Evolutionary conservation across 164 flowering plant species (phyloP), one percentile per base, ranked within the genome.

Genomic region (Aristolochia fimbriata): DNA sequence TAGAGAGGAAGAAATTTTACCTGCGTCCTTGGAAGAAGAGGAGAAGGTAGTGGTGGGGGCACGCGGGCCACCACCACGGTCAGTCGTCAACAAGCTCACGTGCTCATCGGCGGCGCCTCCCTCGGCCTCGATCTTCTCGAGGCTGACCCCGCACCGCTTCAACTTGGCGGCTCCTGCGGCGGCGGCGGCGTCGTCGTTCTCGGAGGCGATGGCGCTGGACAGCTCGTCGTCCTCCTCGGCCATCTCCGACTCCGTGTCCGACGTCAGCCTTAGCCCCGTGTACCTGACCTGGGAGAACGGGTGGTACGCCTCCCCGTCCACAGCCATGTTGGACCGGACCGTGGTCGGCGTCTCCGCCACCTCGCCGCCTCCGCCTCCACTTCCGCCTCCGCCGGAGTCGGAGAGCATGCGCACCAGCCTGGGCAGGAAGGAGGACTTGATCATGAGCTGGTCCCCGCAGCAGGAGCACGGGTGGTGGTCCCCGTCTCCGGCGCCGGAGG

Each of bases 251-350:
- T 76, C 83, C 27, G 65, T 58, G 9, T 79, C 82, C 0, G 83
- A 62, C 31, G 51, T 9, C 7, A 80, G 54, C 64, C 78, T 88
- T 59, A 80, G 78, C 61, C 84, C 90, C 0, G 66, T 58, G 68
- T 74, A 78, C 25, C 62, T 56, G 11, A 74, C 45, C 2, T 66
- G 84, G 1, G 84, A 67, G 77, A 77, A 60, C 14, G 58, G 59
- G 17, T 75, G 81, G 57, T 65, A 67, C 13, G 60, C 51, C 33
- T 71, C 82, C 55, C 78, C 84, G 25, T 65, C 77, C 62, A 60
- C 77, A 25, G 52, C 47, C 7, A 53, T 23, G 22, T 6, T n/a
- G 6, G n/a, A n/a, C 6, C n/a, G 51, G 6, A 8, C n/a, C 7
- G 21, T 20, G 6, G 20, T 20, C 21, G 20, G 51, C 20, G 51